These are phyloP conservation scores for Beauveria pseudobassiana DNA, from an alignment of 2,329 filamentous ascomycete species.

Conservation along the genomic window DNA sequence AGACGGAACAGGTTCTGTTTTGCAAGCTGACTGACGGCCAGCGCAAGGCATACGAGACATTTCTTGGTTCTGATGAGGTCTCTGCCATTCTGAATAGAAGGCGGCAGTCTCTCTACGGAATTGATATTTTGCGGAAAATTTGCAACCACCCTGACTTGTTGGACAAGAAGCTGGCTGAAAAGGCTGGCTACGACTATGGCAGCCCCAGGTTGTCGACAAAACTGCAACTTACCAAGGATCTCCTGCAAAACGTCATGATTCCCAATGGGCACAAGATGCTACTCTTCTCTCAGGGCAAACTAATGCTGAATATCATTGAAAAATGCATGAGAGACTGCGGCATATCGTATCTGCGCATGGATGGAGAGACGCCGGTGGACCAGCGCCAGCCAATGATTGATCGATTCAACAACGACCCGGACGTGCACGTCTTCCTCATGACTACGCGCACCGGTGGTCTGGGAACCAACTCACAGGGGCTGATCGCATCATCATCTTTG, in stretches of 20 bases:
- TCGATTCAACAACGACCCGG: conserved; percentile 75
- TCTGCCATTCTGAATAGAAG: conserved; percentile 68
- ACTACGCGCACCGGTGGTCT: conserved; percentile 94
- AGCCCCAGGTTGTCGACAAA: conserved; percentile 77
- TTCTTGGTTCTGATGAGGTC: conserved; percentile 78
- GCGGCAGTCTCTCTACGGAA: conserved; percentile 76
- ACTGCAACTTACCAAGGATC: conserved; percentile 85
- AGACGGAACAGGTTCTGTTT: conserved; percentile 93
- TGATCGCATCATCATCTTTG: conserved; percentile 94
- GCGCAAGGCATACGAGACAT: conserved; percentile 70
- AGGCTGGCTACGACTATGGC: conserved; percentile 69
- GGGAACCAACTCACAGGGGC: conserved; percentile 93
- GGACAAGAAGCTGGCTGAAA: conserved; percentile 49
- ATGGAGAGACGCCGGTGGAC: conserved; percentile 84
- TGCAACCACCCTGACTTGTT: conserved; percentile 94
- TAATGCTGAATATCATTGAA: conserved; percentile 93
- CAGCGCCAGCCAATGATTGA: conserved; percentile 86
- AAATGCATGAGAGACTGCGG: conserved; percentile 65
- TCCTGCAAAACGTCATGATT: conserved; percentile 78
- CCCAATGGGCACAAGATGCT: conserved; percentile 86
- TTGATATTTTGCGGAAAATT: conserved; percentile 89
- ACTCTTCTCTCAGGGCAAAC: conserved; percentile 85
- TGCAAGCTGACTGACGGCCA: conserved; percentile 80
- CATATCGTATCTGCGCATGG: conserved; percentile 81
- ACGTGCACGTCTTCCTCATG: conserved; percentile 80